Evolutionary conservation across 192 early-diverging fungal genomes (phyloP).

Genomic region (Backusella westeae): DNA sequence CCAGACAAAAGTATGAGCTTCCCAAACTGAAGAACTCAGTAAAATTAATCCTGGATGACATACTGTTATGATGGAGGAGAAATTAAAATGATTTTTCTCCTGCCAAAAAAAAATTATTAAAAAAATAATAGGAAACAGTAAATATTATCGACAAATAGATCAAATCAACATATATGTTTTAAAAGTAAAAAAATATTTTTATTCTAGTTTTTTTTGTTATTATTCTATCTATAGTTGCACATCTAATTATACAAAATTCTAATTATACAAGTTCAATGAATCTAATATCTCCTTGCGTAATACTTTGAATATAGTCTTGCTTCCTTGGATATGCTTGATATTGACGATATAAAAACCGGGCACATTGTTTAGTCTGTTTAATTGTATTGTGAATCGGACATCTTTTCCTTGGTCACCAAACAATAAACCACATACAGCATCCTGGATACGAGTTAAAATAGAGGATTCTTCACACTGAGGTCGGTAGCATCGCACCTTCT

Average conservation of each 20-base stretch:
- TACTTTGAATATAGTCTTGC: neutral
- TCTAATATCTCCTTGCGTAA: neutral
- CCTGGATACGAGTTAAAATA: neutral
- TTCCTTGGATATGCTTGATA: neutral
- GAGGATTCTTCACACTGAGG: neutral
- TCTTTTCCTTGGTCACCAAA: neutral
- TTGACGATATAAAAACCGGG: neutral
- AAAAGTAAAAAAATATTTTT: too few relatives aligned
- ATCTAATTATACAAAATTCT: neutral
- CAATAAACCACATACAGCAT: neutral
- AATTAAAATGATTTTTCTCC: slow-evolving; percentile 7
- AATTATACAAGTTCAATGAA: neutral
- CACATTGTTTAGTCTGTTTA: neutral
- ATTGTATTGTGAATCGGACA: neutral
- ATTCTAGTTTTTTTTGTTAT: neutral
- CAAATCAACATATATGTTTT: too few relatives aligned
- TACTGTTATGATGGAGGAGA: slow-evolving; percentile 64
- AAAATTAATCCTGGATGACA: slow-evolving; percentile 78
- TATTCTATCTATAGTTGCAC: neutral
- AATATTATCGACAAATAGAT: too few relatives aligned
- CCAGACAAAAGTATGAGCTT: slow-evolving; percentile 68
- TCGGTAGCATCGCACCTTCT: neutral
- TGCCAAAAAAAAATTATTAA: neutral
- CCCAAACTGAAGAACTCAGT: slow-evolving; percentile 72
- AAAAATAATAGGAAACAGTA: too few relatives aligned